Evolutionary conservation across 2,329 filamentous ascomycete species (phyloP).

Genomic region (Fusarium secorum): DNA sequence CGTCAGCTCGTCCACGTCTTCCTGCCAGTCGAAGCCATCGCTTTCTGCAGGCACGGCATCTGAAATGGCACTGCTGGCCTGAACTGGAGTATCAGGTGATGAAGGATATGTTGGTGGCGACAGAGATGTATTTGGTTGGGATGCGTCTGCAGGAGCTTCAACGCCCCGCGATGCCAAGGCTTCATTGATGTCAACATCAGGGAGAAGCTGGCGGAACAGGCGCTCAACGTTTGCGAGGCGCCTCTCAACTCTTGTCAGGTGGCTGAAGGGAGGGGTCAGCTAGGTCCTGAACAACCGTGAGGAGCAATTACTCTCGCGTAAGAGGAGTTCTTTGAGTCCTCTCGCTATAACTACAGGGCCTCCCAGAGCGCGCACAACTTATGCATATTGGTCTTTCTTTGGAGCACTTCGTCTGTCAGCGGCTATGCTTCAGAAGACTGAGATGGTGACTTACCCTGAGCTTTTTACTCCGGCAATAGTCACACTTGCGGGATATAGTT

Average conservation of each 20-base stretch:
- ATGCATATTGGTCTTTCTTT: not conserved
- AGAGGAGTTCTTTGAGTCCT: not conserved
- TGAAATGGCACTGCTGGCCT: not conserved
- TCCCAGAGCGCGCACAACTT: not conserved
- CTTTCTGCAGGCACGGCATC: not conserved
- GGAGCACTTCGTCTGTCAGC: not conserved
- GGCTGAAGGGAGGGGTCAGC: not conserved
- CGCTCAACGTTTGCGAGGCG: not conserved
- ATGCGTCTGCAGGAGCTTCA: not conserved
- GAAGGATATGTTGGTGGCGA: not conserved
- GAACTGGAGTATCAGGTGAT: not conserved
- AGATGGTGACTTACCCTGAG: not conserved
- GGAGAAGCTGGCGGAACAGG: not conserved
- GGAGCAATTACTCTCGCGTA: not conserved
- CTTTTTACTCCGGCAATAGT: not conserved
- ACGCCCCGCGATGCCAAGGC: accelerated
- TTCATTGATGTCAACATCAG: not conserved
- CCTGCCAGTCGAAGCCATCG: not conserved
- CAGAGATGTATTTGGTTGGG: not conserved
- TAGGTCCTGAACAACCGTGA: too few relatives aligned
- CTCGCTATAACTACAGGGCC: not conserved
- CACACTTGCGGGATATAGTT: not conserved
- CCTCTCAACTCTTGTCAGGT: not conserved
- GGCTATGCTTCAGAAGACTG: accelerated
- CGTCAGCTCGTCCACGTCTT: not conserved